Evolutionary conservation across 495 filamentous ascomycete genomes (phyloP), one percentile per base, ranked within the genome.

Genomic region (Lineolata rhizophorae): DNA sequence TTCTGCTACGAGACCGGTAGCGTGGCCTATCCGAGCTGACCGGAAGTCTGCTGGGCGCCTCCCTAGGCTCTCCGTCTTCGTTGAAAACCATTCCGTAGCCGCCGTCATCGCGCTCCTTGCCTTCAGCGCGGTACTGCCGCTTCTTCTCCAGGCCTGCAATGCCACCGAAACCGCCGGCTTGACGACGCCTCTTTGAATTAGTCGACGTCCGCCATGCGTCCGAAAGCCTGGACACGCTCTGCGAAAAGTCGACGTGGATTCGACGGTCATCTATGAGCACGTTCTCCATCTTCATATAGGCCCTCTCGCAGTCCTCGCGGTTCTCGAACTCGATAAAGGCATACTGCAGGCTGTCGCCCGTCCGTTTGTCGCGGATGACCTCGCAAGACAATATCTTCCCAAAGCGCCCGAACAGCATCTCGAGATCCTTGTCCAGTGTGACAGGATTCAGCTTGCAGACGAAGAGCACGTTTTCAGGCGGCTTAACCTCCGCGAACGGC

Each of bases 361-460:
- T 94, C 36, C 80, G 79, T 43, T 76, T 81, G 49, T 97, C 87
- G 18, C 90, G 68, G 39, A 97, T 94, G 13, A 97, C 77, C 55
- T 97, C 87, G 53, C 87, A 97, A 20, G 80, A 91, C 9, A 95
- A 48, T 18, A 95, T 95, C 49, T 72, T 81, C 40, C 87, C 87
- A 47, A 97, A 97, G 18, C 87, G 90, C 46, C 78, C 84, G 54
- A 97, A 97, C 37, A 97, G 93, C 35, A 93, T 55, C 45, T 95
- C 67, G 11, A 97, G 64, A 50, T 95, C 90, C 47, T 92, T 77
- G 48, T 95, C 87, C 64, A 72, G 70, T 31, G 87, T 97, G 29
- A 97, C 83, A 0, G 90, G 90, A 39, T 97, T 97, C 15, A 97
- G 60, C 50, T 97, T 95, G 72, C 87, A 97, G 36, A 97, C 87